These are phyloP conservation scores for Mortierella alpina DNA, from an alignment of 192 early-diverging fungal species.

Conservation along the genomic window DNA sequence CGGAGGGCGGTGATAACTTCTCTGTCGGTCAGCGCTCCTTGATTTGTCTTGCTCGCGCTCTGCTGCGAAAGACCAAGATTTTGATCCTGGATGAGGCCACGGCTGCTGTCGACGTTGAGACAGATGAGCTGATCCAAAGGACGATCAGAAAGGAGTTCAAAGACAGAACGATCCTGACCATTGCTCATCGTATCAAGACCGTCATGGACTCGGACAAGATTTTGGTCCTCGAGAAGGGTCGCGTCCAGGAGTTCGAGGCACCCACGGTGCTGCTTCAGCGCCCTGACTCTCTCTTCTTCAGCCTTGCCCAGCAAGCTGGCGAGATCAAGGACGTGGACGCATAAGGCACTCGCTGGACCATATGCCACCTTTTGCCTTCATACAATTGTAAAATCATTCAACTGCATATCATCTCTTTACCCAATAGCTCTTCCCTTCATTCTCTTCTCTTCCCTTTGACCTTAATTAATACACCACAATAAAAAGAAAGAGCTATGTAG, in stretches of 20 bases:
- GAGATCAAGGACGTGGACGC: conserved; percentile 24
- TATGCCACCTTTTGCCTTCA: too few relatives aligned
- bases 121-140: conserved; percentile 60
- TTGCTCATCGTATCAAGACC: conserved; percentile 93
- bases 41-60: conserved; percentile 75
- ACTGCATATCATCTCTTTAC: neutral
- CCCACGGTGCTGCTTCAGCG: conserved; percentile 33
- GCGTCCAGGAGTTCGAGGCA: conserved; percentile 48
- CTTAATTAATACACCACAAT: too few relatives aligned
- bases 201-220: conserved; percentile 89
- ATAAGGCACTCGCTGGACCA: neutral
- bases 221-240: conserved; percentile 79
- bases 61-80: conserved; percentile 68
- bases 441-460: too few relatives aligned
- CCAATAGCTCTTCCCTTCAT: neutral
- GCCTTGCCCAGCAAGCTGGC: conserved; percentile 35
- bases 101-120: conserved; percentile 60
- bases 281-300: conserved; percentile 34
- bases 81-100: conserved; percentile 62
- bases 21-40: conserved; percentile 83
- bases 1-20: conserved; percentile 85
- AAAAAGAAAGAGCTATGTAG: too few relatives aligned
- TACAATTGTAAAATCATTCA: too few relatives aligned
- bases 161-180: conserved; percentile 83
- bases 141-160: conserved; percentile 83